These are phyloP conservation scores for Mortierella sp. DNA, from an alignment of 371 early-diverging fungal species.

Conservation along the genomic window DNA sequence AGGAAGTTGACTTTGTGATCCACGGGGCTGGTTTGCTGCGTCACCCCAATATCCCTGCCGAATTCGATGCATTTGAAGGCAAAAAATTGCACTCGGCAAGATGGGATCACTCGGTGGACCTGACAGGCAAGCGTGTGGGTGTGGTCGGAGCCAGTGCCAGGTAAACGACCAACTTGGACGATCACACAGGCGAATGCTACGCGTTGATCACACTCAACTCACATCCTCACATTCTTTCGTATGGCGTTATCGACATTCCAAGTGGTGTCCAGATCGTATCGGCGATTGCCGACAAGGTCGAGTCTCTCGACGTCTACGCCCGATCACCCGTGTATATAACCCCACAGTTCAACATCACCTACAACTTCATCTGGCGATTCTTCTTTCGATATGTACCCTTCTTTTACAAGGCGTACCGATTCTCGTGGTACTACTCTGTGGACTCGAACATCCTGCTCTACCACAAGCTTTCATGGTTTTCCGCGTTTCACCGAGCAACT, in stretches of 20 bases:
- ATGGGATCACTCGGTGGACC: conserved; percentile 43
- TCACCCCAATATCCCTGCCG: conserved; percentile 36
- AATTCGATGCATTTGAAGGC: conserved; percentile 46
- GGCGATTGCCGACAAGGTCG: conserved; percentile 34
- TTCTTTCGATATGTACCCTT: conserved; percentile 31
- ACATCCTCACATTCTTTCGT: neutral
- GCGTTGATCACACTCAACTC: neutral
- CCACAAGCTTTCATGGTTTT: conserved; percentile 38
- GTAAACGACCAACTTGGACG: too few species aligned
- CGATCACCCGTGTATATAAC: conserved; percentile 32
- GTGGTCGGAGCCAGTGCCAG: conserved; percentile 44
- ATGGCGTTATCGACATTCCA: neutral
- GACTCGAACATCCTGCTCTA: conserved; percentile 38
- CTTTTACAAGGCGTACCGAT: conserved; percentile 24
- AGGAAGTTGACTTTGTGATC: conserved; percentile 33
- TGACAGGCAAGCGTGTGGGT: conserved; percentile 43
- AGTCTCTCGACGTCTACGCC: conserved; percentile 33
- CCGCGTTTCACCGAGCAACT: conserved; percentile 27
- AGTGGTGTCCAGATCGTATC: conserved; percentile 44
- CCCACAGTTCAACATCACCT: conserved; percentile 23
- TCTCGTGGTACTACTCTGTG: conserved; percentile 16
- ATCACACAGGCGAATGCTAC: neutral
- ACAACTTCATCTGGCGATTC: conserved; percentile 23
- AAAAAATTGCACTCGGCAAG: conserved; percentile 39
- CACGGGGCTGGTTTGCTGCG: conserved; percentile 29